Percentiles rank a stretch among this genome's conserved stretches.
phyloP scores from a whole-genome alignment of 805 yeast genomes.

The Saccharomycopsis synnaedendra region DNA sequence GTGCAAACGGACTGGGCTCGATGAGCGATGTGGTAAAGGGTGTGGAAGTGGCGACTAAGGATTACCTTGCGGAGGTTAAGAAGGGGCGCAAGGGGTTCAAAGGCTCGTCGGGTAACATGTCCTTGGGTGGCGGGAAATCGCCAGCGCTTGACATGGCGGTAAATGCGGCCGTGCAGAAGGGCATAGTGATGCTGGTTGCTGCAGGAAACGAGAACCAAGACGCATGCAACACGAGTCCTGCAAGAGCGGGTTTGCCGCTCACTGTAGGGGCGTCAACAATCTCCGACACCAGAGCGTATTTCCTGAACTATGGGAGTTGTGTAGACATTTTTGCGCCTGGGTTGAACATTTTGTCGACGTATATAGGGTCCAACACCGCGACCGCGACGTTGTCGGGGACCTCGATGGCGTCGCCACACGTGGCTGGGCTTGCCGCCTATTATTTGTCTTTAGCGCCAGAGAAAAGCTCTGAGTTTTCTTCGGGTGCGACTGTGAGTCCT shows the following conservation, averaged over 20 bases:
- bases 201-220: conserved; percentile 93
- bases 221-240: conserved; percentile 89
- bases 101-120: conserved; percentile 86
- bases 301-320: conserved; percentile 92
- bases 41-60: conserved; percentile 71
- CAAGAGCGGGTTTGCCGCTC: conserved; percentile 70
- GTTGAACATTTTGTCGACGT: conserved; percentile 73
- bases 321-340: conserved; percentile 97
- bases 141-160: conserved; percentile 81
- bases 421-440: conserved; percentile 84
- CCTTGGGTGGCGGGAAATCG: conserved; percentile 88
- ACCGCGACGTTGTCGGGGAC: conserved; percentile 88
- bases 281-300: conserved; percentile 82
- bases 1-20: conserved; percentile 73
- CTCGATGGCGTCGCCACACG: conserved; percentile 97
- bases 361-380: conserved; percentile 62
- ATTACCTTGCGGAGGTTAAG: conserved; percentile 45
- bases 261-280: conserved; percentile 94
- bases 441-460: conserved; percentile 80
- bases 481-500: conserved; percentile 53
- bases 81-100: conserved; percentile 44
- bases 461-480: conserved; percentile 49
- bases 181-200: conserved; percentile 87
- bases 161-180: conserved; percentile 79
- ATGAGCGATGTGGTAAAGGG: conserved; percentile 81